These are phyloP conservation scores for Coleophoma cylindrospora DNA, from an alignment of 2,329 filamentous ascomycete genomes.

Conservation along the genomic window DNA sequence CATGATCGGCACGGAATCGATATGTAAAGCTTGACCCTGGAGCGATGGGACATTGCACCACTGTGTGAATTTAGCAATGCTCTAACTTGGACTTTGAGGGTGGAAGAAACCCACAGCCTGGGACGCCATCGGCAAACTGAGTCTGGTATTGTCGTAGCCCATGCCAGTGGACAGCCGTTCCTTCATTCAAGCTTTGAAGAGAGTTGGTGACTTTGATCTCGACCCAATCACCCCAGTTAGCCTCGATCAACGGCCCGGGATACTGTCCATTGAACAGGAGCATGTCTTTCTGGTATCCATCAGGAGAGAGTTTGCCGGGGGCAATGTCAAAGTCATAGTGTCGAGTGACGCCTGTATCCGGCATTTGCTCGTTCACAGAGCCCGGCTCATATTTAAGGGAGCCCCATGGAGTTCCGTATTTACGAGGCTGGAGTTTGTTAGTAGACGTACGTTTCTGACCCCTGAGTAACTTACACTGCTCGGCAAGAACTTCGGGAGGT, in stretches of 20 bases:
- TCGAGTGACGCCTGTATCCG: background rate
- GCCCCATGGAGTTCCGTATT: too few relatives aligned
- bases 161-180: constrained; percentile 38
- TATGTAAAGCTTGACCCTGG: constrained; percentile 29
- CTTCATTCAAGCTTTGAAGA: constrained; percentile 38
- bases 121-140: constrained; percentile 36
- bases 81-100: too few relatives aligned
- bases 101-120: constrained; percentile 18
- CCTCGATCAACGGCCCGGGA: constrained; percentile 30
- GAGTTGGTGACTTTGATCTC: constrained; percentile 67
- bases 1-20: constrained; percentile 19
- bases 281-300: background rate
- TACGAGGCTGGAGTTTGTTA: too few relatives aligned
- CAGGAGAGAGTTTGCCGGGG: background rate
- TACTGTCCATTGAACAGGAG: constrained; percentile 29
- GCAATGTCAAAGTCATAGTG: background rate
- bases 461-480: too few relatives aligned
- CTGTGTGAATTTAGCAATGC: background rate
- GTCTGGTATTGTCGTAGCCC: constrained; percentile 39
- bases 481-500: too few relatives aligned
- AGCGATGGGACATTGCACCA: constrained; percentile 62
- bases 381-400: too few relatives aligned
- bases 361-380: background rate
- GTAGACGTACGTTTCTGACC: too few relatives aligned
- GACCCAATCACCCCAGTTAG: constrained; percentile 35